Base-by-base conservation (phyloP, 805 yeast species). In the Kockiozyma suomiensis region DNA sequence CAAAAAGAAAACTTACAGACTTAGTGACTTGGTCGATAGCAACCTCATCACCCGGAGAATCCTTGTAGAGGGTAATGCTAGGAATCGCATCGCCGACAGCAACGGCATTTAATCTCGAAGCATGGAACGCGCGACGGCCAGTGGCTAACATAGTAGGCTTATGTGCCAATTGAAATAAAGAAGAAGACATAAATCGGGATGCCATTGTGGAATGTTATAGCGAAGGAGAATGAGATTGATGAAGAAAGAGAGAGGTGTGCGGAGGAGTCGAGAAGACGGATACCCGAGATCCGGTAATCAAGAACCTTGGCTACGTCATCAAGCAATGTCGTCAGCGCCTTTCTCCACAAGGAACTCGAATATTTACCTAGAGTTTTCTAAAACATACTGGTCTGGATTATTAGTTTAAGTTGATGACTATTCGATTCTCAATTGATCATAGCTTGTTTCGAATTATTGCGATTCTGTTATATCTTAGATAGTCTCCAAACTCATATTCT, bases 11-110 rank as follows among this genome's bases (percentile, higher is more conserved):
- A 35, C 55, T 17, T 41, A 60, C 64, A n/a, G 41, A 13, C 19
- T 35, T 28, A 17, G 64, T 61, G 6, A 61, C 35, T 12, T 38
- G 78, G 28, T 87, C 82, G 52, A 87, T 75, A 70, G 84, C 79
- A 62, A 86, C 79, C 21, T 74, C 72, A 69, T 84, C 82, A 43
- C 88, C 86, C 51, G 93, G 93, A 21, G 88, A 81, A 45, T 82
- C 82, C 64, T 84, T 86, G 53, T 71, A 75, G 60, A 82, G 76
- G n/a, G 81, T 69, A 15, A 76, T 78, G 0, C 80, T 72, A n/a
- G 93, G 92, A 59, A 88, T 77, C 50, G 73, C 65, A 66, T 83
- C 85, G 30, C 96, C 94, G 19, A 76, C 83, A 45, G 80, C 72
- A 62, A 85, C 76, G 28, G 19, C 25, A 15, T 51, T 15, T 6